Conservation (phyloP, 306 rosid genomes). For the Arachis stenosperma region DNA sequence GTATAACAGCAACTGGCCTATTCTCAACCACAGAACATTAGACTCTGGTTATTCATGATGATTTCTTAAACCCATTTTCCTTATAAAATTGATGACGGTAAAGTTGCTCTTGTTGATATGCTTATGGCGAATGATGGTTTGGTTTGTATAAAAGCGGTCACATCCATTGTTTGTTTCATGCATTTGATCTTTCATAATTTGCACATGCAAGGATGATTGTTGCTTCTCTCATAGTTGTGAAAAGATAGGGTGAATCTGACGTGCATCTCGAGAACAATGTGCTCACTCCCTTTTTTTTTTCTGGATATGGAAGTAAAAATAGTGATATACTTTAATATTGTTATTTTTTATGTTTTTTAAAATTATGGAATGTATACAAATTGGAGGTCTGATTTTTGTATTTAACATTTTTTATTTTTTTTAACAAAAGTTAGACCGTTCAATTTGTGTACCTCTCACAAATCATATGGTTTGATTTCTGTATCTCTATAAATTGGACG, state of each 20-base stretch:
- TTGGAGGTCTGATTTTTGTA: too few relatives aligned
- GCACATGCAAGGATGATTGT: not conserved
- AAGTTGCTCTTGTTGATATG: slow-evolving; percentile 5
- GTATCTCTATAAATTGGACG: too few relatives aligned
- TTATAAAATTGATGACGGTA: not conserved
- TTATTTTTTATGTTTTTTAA: too few relatives aligned
- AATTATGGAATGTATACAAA: too few relatives aligned
- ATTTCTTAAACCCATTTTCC: slow-evolving; percentile 10
- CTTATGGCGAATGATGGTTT: slow-evolving; percentile 2
- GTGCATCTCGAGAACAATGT: slow-evolving; percentile 6
- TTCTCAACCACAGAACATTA: slow-evolving; percentile 7
- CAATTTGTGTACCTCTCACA: too few relatives aligned
- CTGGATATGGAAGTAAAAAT: not conserved
- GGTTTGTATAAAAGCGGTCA: slow-evolving; percentile 11
- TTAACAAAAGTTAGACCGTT: too few relatives aligned
- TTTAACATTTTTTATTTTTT: too few relatives aligned
- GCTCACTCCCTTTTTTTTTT: not conserved
- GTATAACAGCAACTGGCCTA: not conserved
- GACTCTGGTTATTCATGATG: not conserved
- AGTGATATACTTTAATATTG: too few relatives aligned
- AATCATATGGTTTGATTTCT: too few relatives aligned
- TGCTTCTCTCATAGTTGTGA: not conserved
- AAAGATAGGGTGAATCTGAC: not conserved
- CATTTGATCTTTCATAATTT: not conserved
- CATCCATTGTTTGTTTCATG: slow-evolving; percentile 4